A percentile compares a stretch with the other conserved stretches of the same genome.
Conservation (phyloP, 148 eudicot genomes). For the Selenicereus undatus region DNA sequence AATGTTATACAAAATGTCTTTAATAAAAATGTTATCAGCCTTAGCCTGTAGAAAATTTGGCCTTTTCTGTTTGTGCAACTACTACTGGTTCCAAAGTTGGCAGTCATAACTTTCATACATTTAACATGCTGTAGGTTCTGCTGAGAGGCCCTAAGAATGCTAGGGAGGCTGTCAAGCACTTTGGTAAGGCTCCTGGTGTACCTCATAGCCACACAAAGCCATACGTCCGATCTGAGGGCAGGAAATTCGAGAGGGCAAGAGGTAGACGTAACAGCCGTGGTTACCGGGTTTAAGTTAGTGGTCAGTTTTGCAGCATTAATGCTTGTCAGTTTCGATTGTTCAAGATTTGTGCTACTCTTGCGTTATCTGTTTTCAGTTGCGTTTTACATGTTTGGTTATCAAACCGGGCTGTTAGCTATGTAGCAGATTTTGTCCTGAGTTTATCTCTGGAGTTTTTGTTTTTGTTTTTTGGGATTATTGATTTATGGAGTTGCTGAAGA, state of each 20-base stretch:
- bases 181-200: conserved; percentile 94
- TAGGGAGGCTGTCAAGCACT: conserved; percentile 90
- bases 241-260: conserved; percentile 83
- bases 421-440: conserved; percentile 16
- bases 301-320: background rate
- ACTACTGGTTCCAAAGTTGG: background rate
- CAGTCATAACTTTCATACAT: background rate
- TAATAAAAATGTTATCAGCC: too few species aligned
- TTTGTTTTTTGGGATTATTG: background rate
- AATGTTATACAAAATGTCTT: too few species aligned
- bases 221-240: conserved; percentile 70
- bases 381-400: conserved; percentile 1
- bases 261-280: conserved; percentile 93
- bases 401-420: conserved; percentile 13
- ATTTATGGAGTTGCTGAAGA: conserved; percentile 1
- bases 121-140: conserved; percentile 48
- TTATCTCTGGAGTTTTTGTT: background rate
- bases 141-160: conserved; percentile 87
- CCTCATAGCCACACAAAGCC: conserved; percentile 97
- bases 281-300: conserved; percentile 46
- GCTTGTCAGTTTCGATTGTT: conserved; percentile 16
- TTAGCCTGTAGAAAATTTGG: too few species aligned
- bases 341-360: conserved; percentile 17
- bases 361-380: background rate
- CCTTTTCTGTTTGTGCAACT: background rate